These are phyloP conservation scores for Misopates orontium DNA, from an alignment of 257 asterid species.

Conservation along the genomic window DNA sequence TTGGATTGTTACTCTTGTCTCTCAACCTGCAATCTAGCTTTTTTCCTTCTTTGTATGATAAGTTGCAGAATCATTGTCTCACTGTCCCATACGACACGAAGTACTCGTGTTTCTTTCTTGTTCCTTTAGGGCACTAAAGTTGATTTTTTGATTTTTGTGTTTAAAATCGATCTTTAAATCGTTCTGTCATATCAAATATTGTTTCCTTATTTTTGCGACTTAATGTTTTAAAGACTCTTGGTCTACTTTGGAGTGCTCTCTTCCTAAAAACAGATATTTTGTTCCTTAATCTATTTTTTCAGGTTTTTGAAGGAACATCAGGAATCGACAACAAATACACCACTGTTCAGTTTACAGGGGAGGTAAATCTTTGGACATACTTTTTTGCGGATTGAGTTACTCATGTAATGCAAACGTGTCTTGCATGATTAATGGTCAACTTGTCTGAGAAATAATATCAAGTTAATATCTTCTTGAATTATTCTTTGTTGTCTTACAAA, in stretches of 20 bases:
- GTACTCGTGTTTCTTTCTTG: not conserved
- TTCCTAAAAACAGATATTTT: constrained; percentile 16
- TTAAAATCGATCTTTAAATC: constrained; percentile 7
- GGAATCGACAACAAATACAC: constrained; percentile 97
- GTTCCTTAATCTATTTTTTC: constrained; percentile 24
- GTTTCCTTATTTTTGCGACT: constrained; percentile 4
- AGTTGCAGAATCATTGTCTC: constrained; percentile 8
- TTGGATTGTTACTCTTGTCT: not conserved
- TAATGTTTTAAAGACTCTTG: not conserved
- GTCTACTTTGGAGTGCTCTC: constrained; percentile 18
- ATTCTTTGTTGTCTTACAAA: no score
- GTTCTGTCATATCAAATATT: not conserved
- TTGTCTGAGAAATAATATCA: no score
- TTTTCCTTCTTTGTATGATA: not conserved
- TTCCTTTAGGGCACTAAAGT: constrained; percentile 15
- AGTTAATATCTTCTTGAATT: no score
- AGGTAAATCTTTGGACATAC: constrained; percentile 45
- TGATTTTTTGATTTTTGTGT: constrained; percentile 10
- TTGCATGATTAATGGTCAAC: no score
- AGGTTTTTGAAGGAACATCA: constrained; percentile 98
- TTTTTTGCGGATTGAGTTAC: constrained; percentile 10
- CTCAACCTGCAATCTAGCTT: constrained; percentile 6
- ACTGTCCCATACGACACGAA: constrained; percentile 3
- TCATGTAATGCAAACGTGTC: no score
- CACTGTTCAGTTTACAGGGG: constrained; percentile 97